Conservation (phyloP, 2,329 filamentous ascomycete genomes). For the Trichoderma citrinoviride region DNA sequence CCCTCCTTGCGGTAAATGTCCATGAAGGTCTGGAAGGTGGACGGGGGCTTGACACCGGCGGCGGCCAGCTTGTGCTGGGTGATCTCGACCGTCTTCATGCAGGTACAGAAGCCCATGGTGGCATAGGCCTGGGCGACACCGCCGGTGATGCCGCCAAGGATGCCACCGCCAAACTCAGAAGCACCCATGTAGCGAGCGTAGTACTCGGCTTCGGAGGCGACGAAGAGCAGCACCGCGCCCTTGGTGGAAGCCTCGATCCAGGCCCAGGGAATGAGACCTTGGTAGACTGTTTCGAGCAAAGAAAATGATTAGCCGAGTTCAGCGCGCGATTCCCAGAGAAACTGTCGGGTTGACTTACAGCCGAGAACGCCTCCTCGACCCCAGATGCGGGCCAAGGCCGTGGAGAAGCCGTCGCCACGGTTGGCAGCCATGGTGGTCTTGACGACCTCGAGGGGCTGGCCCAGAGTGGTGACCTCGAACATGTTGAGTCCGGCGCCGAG, state of each 20-base stretch:
- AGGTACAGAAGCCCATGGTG: slow-evolving; percentile 99
- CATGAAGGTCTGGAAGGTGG: slow-evolving; percentile 94
- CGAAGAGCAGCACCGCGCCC: slow-evolving; percentile 97
- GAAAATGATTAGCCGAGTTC: background rate
- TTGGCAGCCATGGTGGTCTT: slow-evolving; percentile 99
- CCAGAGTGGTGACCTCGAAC: slow-evolving; percentile 74
- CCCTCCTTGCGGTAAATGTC: slow-evolving; percentile 94
- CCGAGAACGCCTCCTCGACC: slow-evolving; percentile 86
- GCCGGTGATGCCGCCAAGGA: slow-evolving; percentile 85
- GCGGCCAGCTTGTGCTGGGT: slow-evolving; percentile 95
- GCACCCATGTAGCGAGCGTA: slow-evolving; percentile 82
- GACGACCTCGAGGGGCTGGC: slow-evolving; percentile 90
- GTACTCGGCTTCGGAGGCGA: slow-evolving; percentile 97
- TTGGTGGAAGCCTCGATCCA: slow-evolving; percentile 99
- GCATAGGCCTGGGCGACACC: slow-evolving; percentile 98
- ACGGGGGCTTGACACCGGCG: slow-evolving; percentile 76
- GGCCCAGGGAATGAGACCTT: slow-evolving; percentile 98
- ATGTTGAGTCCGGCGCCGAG: slow-evolving; percentile 91
- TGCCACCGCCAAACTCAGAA: slow-evolving; percentile 82
- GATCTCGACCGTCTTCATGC: slow-evolving; percentile 99
- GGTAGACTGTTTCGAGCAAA: slow-evolving; percentile 71
- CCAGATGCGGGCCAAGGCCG: slow-evolving; percentile 86
- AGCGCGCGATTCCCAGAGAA: background rate
- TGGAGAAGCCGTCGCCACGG: slow-evolving; percentile 79
- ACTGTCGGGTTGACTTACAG: slow-evolving; percentile 62